Evolutionary conservation across 768 basidiomycete genomes (phyloP).

Genomic region (Boletus huronensis): DNA sequence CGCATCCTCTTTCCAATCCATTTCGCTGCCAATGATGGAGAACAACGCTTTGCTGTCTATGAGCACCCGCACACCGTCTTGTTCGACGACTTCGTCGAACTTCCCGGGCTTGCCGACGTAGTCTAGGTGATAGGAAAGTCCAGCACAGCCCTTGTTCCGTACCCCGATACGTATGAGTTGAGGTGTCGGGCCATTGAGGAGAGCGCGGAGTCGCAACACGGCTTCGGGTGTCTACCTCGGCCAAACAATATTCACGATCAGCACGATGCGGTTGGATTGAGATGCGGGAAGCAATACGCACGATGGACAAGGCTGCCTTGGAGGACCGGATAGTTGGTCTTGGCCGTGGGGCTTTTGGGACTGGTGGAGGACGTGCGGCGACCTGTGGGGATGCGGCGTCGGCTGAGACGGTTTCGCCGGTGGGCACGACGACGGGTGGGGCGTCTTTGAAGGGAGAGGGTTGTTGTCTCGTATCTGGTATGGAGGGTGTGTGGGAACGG

Average conservation of each 20-base stretch:
- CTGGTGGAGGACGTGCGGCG: constrained; percentile 67
- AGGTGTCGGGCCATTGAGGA: constrained; percentile 80
- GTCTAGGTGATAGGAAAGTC: constrained; percentile 79
- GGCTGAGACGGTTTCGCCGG: constrained; percentile 43
- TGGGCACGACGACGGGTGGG: constrained; percentile 51
- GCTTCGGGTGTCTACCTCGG: constrained; percentile 69
- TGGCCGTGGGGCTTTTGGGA: constrained; percentile 59
- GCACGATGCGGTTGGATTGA: not conserved
- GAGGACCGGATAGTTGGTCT: constrained; percentile 64
- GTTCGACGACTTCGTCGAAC: constrained; percentile 96
- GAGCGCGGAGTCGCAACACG: constrained; percentile 63
- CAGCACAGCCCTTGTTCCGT: constrained; percentile 96
- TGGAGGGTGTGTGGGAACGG: constrained; percentile 24
- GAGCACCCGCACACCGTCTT: constrained; percentile 89
- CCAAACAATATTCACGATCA: not conserved
- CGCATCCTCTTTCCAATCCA: constrained; percentile 96
- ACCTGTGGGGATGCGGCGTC: constrained; percentile 69
- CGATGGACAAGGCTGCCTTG: constrained; percentile 77
- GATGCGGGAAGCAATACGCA: constrained; percentile 32
- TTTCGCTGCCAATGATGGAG: constrained; percentile 96
- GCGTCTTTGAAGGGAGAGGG: constrained; percentile 37
- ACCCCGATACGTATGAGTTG: constrained; percentile 94
- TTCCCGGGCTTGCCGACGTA: constrained; percentile 87
- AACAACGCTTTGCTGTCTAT: constrained; percentile 97
- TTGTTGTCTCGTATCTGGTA: constrained; percentile 16